phyloP scores from a whole-genome alignment of 176 grass and related monocot genomes.

The Puya raimondii region DNA sequence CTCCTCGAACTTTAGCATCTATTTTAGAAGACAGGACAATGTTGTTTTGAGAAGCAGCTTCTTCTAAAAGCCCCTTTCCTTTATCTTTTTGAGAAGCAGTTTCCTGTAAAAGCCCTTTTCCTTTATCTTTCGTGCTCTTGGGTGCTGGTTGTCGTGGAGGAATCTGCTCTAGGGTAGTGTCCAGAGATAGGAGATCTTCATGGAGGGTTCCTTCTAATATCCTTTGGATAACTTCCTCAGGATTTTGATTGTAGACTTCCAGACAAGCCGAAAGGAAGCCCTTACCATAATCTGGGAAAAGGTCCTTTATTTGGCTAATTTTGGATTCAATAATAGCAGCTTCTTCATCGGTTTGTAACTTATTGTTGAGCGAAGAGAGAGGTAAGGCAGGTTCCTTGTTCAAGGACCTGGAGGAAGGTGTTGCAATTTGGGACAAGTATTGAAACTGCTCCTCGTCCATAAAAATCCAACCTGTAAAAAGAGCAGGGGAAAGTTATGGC shows the following conservation, averaged over 20 bases:
- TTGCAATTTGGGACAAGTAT: slow-evolving; percentile 57
- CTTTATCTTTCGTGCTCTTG: slow-evolving; percentile 56
- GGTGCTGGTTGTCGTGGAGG: slow-evolving; percentile 35
- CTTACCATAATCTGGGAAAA: slow-evolving; percentile 85
- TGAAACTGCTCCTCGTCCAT: slow-evolving; percentile 78
- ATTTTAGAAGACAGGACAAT: slow-evolving; percentile 22
- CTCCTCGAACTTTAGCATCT: slow-evolving; percentile 17
- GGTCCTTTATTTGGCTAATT: slow-evolving; percentile 93
- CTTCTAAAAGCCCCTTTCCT: slow-evolving; percentile 67
- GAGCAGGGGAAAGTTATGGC: neutral
- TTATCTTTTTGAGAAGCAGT: slow-evolving; percentile 47
- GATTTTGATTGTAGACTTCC: slow-evolving; percentile 84
- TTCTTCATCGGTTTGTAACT: slow-evolving; percentile 66
- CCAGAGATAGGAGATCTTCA: slow-evolving; percentile 73
- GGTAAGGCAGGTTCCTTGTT: slow-evolving; percentile 35
- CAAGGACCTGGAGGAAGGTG: slow-evolving; percentile 36
- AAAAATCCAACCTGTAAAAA: slow-evolving; percentile 70
- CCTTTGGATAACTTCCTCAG: slow-evolving; percentile 84
- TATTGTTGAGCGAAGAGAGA: slow-evolving; percentile 39
- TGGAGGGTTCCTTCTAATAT: slow-evolving; percentile 91
- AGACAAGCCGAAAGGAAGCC: slow-evolving; percentile 81
- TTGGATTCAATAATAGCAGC: slow-evolving; percentile 64
- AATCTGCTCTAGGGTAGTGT: slow-evolving; percentile 73
- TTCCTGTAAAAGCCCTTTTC: slow-evolving; percentile 66
- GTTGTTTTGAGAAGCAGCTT: slow-evolving; percentile 23